Evolutionary conservation across 2,329 filamentous ascomycete species (phyloP), one percentile per base, ranked within the genome.

Genomic region (Lasiodiplodia gonubiensis): DNA sequence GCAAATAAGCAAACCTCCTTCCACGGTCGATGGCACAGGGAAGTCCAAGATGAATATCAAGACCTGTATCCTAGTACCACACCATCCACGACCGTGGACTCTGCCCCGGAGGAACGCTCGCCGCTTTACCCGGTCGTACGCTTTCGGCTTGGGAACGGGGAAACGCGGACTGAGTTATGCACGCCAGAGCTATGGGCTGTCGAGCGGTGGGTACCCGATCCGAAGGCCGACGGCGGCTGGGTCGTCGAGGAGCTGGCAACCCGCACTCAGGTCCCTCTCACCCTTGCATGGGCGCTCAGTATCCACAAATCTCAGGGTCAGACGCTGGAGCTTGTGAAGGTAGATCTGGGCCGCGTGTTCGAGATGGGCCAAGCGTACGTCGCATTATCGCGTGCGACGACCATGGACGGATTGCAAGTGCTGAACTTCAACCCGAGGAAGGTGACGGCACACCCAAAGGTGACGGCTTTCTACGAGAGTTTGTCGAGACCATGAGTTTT

Each of bases 261-360:
- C 0, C 80, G 88, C n/a, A 88, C 87, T 0, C 88, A 90, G 72
- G 82, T 90, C 6, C 89, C 88, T 0, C 79, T 90, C 0, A 76
- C 82, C 1, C 80, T 87, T 0, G 88, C 84, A 0, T 90, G 88
- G 85, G 88, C 88, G 0, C 83, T 89, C 71, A 90, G 84, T 0
- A 84, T 89, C 2, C 88, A 90, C 73, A 89, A 88, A 73, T 21
- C 25, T 4, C 86, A 90, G 76, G 86, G 88, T 3, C 85, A 89
- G 80, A 89, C 87, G 1, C 77, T 91, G 4, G 84, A 89, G 23
- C 81, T 82, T 4, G 86, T 87, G 2, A 80, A 84, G 2, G 86
- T 90, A 1, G 77, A 90, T 71, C 72, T 90, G 5, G 73, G 74
- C 0, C 74, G 75, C 5, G 81, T 81, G 0, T 90, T 89, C 70